Evolutionary conservation across 805 yeast genomes (phyloP).

Genomic region (Metschnikowia noctiluminum): DNA sequence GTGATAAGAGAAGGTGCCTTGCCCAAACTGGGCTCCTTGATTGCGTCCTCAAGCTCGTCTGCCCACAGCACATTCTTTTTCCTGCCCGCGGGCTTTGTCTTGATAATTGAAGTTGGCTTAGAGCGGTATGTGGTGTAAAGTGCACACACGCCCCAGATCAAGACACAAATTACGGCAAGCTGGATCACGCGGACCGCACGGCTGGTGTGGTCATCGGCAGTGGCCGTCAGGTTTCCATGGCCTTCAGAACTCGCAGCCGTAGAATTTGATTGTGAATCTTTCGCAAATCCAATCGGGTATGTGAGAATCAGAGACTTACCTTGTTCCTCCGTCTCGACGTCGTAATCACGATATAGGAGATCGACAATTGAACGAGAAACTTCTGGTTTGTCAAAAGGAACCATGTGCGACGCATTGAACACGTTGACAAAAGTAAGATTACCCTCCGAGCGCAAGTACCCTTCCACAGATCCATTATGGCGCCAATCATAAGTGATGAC

Average conservation of each 20-base stretch:
- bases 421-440: conserved; percentile 76
- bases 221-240: neutral
- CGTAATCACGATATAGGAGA: conserved; percentile 25
- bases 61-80: conserved; percentile 50
- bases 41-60: conserved; percentile 39
- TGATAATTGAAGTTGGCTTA: conserved; percentile 41
- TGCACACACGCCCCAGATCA: conserved; percentile 41
- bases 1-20: conserved; percentile 36
- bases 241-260: neutral
- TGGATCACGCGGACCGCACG: conserved; percentile 39
- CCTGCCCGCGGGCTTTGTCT: conserved; percentile 29
- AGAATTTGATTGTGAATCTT: neutral
- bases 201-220: conserved; percentile 9
- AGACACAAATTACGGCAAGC: conserved; percentile 34
- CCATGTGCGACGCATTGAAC: conserved; percentile 86
- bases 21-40: conserved; percentile 16
- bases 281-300: neutral
- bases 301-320: conserved; percentile 17
- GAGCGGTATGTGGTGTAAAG: conserved; percentile 36
- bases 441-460: conserved; percentile 48
- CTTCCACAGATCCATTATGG: conserved; percentile 37
- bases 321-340: conserved; percentile 10
- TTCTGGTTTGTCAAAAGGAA: conserved; percentile 76
- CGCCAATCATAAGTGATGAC: conserved; percentile 37
- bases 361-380: conserved; percentile 71